Percentiles rank a stretch among this genome's conserved stretches.
These are phyloP conservation scores for Yamadazyma membranifaciens DNA, from an alignment of 1,139 yeast species.

Conservation along the genomic window DNA sequence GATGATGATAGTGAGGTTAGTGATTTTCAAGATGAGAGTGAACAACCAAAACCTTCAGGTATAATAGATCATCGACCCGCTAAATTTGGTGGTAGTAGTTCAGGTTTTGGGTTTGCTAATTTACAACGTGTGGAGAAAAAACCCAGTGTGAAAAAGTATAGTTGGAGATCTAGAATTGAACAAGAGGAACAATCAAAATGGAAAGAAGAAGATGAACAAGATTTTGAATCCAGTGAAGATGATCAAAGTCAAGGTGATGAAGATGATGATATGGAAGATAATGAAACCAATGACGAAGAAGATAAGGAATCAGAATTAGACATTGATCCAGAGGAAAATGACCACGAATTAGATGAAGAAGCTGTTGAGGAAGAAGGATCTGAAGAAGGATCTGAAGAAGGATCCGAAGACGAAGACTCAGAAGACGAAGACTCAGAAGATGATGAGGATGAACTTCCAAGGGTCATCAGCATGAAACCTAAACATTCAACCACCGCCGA, in stretches of 20 bases:
- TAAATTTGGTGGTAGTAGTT: slow-evolving; percentile 57
- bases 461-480: slow-evolving; percentile 37
- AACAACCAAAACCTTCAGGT: slow-evolving; percentile 10
- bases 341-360: slow-evolving; percentile 16
- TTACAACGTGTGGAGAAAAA: slow-evolving; percentile 44
- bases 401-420: slow-evolving; percentile 16
- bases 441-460: slow-evolving; percentile 24
- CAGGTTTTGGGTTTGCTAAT: slow-evolving; percentile 68
- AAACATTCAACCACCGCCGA: slow-evolving; percentile 43
- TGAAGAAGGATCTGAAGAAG: slow-evolving; percentile 26
- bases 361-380: slow-evolving; percentile 17
- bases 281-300: slow-evolving; percentile 28
- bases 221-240: slow-evolving; percentile 30
- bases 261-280: slow-evolving; percentile 23
- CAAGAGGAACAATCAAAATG: slow-evolving; percentile 28
- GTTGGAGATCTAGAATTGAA: slow-evolving; percentile 43
- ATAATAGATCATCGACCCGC: slow-evolving; percentile 75
- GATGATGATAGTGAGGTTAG: slow-evolving; percentile 21
- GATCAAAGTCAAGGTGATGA: slow-evolving; percentile 22
- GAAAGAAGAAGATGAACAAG: slow-evolving; percentile 37
- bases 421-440: slow-evolving; percentile 20
- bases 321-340: slow-evolving; percentile 20
- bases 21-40: slow-evolving; percentile 13
- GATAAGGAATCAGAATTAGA: slow-evolving; percentile 20
- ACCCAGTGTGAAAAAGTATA: slow-evolving; percentile 30